These are phyloP conservation scores for Pyrus betulifolia DNA, from an alignment of 306 rosid species.

Conservation along the genomic window DNA sequence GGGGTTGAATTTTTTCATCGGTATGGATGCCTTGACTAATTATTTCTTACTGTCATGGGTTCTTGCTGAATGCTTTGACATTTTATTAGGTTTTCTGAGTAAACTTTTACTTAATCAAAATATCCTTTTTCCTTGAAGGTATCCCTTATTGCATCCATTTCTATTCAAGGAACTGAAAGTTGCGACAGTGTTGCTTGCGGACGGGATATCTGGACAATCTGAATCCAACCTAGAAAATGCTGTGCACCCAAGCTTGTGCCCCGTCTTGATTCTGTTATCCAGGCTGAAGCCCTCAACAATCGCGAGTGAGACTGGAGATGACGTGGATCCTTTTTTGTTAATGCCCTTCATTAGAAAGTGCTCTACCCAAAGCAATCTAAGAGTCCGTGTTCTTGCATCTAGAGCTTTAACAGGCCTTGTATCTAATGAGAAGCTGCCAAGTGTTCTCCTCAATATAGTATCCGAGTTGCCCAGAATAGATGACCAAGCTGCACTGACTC, in stretches of 20 bases:
- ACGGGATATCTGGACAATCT: conserved; percentile 39
- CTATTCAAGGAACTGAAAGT: conserved; percentile 67
- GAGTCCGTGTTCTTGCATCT: conserved; percentile 91
- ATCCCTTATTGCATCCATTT: conserved; percentile 83
- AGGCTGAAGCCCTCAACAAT: conserved; percentile 91
- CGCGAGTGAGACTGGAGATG: conserved; percentile 82
- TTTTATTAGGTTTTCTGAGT: neutral
- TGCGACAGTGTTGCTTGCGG: conserved; percentile 65
- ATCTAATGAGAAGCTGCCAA: conserved; percentile 69
- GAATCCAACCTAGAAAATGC: conserved; percentile 53
- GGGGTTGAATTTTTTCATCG: conserved; percentile 97
- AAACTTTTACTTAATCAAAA: conserved; percentile 1
- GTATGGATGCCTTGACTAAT: conserved; percentile 32
- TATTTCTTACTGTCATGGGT: neutral
- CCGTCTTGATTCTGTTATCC: conserved; percentile 76
- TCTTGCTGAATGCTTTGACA: neutral
- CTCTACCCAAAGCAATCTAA: conserved; percentile 79
- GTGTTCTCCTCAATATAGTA: conserved; percentile 66
- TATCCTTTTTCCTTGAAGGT: conserved; percentile 42
- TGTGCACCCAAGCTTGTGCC: conserved; percentile 96
- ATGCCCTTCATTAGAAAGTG: conserved; percentile 85
- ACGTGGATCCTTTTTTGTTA: conserved; percentile 75
- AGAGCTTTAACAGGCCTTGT: conserved; percentile 81
- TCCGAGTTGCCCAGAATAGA: conserved; percentile 58
- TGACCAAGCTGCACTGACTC: conserved; percentile 18